Conservation (phyloP, 192 early-diverging fungal genomes). For the Paraglomus brasilianum region DNA sequence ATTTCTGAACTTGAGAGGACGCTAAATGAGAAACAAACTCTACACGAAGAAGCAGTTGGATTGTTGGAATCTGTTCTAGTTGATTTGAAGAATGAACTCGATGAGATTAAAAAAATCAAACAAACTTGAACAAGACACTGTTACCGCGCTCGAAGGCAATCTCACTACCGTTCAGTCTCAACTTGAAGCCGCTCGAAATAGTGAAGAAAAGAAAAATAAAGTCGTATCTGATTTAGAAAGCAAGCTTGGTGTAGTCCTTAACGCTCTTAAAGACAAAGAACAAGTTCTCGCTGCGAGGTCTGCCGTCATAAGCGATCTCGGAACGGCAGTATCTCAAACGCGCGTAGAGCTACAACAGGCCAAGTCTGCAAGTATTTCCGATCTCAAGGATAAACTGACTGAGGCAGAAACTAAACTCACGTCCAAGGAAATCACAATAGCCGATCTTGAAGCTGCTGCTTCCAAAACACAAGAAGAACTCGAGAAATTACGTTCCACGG, state of each 20-base stretch:
- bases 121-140: constrained; percentile 10
- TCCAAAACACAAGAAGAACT: constrained; percentile 9
- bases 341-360: not conserved
- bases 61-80: constrained; percentile 16
- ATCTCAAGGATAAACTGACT: constrained; percentile 6
- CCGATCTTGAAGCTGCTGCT: not conserved
- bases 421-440: not conserved
- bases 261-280: constrained; percentile 16
- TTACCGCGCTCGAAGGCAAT: constrained; percentile 15
- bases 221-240: constrained; percentile 13
- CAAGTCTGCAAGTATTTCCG: not conserved
- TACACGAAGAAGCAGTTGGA: constrained; percentile 17
- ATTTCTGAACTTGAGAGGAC: constrained; percentile 9
- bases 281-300: not conserved
- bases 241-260: constrained; percentile 7
- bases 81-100: constrained; percentile 14
- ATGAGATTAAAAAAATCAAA: not conserved
- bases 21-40: constrained; percentile 19
- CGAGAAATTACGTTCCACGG: not conserved
- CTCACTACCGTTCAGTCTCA: not conserved
- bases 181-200: constrained; percentile 10
- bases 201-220: not conserved
- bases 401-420: not conserved
- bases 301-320: constrained; percentile 11
- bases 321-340: constrained; percentile 9